These are phyloP conservation scores for Dothideomycetidae sp. DNA, from an alignment of 2,329 filamentous ascomycete species.

Conservation along the genomic window DNA sequence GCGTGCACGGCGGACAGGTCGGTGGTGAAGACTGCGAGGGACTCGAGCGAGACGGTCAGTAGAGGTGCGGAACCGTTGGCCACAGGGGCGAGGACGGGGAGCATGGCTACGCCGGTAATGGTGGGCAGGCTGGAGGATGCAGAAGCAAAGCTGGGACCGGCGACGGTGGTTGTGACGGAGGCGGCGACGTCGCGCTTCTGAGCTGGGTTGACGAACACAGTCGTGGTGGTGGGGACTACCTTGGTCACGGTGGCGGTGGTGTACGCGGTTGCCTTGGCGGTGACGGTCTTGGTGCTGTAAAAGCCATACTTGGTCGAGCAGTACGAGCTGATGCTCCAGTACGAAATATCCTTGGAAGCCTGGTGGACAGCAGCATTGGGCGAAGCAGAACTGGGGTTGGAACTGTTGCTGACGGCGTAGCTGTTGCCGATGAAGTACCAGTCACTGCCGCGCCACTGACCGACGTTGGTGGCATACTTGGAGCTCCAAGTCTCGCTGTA, in stretches of 20 bases:
- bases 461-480: slow-evolving; percentile 14
- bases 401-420: slow-evolving; percentile 12
- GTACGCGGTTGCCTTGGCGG: slow-evolving; percentile 5
- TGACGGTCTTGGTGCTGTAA: slow-evolving; percentile 7
- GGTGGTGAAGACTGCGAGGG: not conserved
- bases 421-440: slow-evolving; percentile 13
- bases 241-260: slow-evolving; percentile 7
- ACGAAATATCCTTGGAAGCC: slow-evolving; percentile 12
- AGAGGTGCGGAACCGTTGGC: not conserved
- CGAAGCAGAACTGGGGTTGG: slow-evolving; percentile 9
- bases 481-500: slow-evolving; percentile 14
- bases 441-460: slow-evolving; percentile 13
- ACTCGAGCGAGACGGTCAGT: not conserved
- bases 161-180: not conserved
- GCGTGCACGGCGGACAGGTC: not conserved
- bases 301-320: slow-evolving; percentile 11
- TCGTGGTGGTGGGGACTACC: slow-evolving; percentile 4
- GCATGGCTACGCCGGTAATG: slow-evolving; percentile 1
- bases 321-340: slow-evolving; percentile 12
- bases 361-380: slow-evolving; percentile 12
- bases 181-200: not conserved
- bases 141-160: not conserved
- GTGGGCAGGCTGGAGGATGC: not conserved
- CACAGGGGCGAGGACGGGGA: not conserved
- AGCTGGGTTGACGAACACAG: slow-evolving; percentile 4